Conservation (phyloP, 2,329 filamentous ascomycete genomes). For the Monosporascus sp. region DNA sequence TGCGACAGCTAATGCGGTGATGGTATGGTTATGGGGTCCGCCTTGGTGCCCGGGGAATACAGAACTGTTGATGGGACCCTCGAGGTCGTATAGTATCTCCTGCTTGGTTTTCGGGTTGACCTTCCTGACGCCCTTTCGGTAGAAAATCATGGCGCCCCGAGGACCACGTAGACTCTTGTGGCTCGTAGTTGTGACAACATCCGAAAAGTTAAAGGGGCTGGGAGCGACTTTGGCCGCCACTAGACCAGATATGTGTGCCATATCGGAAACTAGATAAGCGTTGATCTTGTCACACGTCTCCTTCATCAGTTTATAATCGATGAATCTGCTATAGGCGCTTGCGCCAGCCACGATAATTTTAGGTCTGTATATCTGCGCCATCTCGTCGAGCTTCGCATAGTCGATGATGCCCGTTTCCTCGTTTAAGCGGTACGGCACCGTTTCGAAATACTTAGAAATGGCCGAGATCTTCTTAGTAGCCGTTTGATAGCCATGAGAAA, state of each 20-base stretch:
- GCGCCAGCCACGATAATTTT: conserved; percentile 95
- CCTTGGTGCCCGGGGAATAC: conserved; percentile 98
- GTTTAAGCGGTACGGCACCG: conserved; percentile 87
- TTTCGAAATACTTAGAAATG: conserved; percentile 98
- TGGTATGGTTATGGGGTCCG: conserved; percentile 98
- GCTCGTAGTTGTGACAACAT: conserved; percentile 95
- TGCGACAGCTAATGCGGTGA: conserved; percentile 89
- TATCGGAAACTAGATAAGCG: conserved; percentile 90
- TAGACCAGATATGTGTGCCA: conserved; percentile 95
- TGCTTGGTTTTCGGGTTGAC: conserved; percentile 81
- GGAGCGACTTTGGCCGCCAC: conserved; percentile 89
- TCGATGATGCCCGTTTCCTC: conserved; percentile 90
- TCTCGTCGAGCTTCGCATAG: conserved; percentile 84
- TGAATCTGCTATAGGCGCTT: conserved; percentile 90
- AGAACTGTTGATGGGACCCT: conserved; percentile 88
- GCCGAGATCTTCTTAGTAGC: conserved; percentile 94
- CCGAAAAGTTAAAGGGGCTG: conserved; percentile 81
- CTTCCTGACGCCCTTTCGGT: conserved; percentile 82
- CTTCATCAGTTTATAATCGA: conserved; percentile 91
- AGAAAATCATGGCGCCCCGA: conserved; percentile 97
- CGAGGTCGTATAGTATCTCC: conserved; percentile 83
- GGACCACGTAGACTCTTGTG: conserved; percentile 97
- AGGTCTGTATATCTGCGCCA: conserved; percentile 83
- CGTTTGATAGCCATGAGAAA: conserved; percentile 96
- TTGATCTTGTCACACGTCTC: conserved; percentile 86